Evolutionary conservation across 1,284 basidiomycete genomes (phyloP).

Genomic region (Entoloma clypeatum): DNA sequence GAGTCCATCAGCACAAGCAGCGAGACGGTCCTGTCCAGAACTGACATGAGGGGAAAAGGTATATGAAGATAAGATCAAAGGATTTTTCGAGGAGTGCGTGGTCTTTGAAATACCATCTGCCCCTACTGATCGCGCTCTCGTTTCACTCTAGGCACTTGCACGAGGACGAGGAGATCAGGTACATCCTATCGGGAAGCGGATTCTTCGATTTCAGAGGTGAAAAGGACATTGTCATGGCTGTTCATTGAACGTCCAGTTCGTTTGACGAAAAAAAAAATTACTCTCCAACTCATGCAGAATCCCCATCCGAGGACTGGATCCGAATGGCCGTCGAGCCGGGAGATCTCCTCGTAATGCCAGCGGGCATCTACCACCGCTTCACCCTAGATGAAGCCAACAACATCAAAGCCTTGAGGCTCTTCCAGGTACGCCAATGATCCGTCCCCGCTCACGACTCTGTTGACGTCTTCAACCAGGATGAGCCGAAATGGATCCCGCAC

Average conservation of each 20-base stretch:
- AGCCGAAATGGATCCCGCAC: constrained; percentile 82
- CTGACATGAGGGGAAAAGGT: constrained; percentile 20
- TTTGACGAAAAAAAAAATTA: no score
- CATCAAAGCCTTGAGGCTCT: constrained; percentile 70
- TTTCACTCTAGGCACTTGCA: constrained; percentile 68
- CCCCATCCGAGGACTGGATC: constrained; percentile 62
- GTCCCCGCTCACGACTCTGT: neutral
- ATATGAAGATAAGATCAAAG: constrained; percentile 77
- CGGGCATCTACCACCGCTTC: constrained; percentile 82
- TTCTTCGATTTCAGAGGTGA: constrained; percentile 84
- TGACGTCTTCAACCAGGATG: constrained; percentile 49
- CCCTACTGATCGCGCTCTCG: constrained; percentile 7
- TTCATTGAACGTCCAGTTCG: neutral
- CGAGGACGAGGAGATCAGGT: constrained; percentile 90
- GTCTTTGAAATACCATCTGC: neutral
- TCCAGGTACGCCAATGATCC: constrained; percentile 49
- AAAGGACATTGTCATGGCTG: constrained; percentile 17
- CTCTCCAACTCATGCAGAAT: no score
- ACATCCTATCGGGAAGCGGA: constrained; percentile 75
- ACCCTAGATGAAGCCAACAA: constrained; percentile 66
- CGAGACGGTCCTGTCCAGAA: no score
- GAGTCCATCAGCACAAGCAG: constrained; percentile 10
- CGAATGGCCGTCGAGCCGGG: constrained; percentile 63
- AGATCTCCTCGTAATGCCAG: constrained; percentile 71
- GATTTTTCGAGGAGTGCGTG: constrained; percentile 77